Evolutionary conservation across 108 stramenopile genomes (phyloP).

Genomic region (Seminavis robusta): DNA sequence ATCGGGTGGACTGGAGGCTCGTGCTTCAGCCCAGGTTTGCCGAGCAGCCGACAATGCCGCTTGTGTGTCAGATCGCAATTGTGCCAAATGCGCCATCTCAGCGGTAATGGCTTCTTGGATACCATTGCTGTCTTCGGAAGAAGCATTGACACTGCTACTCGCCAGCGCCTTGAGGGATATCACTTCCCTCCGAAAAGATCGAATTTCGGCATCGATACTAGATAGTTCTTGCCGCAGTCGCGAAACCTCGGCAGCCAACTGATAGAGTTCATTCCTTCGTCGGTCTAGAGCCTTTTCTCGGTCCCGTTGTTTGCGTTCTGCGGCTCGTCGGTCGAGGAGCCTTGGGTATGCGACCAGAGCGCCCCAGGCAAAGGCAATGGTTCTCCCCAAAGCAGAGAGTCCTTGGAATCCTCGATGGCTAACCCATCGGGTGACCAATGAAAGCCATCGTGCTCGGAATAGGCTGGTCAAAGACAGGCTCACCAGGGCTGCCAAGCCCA

Average conservation of each 20-base stretch:
- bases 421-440: not conserved
- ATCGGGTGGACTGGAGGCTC: no score
- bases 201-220: slow-evolving; percentile 7
- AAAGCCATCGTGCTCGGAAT: not conserved
- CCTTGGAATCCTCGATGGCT: slow-evolving; percentile 11
- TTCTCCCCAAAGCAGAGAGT: slow-evolving; percentile 5
- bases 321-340: slow-evolving; percentile 7
- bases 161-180: slow-evolving; percentile 9
- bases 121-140: not conserved
- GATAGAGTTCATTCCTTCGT: not conserved
- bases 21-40: no score
- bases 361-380: slow-evolving; percentile 6
- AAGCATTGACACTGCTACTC: not conserved
- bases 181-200: slow-evolving; percentile 11
- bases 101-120: slow-evolving; percentile 5
- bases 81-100: slow-evolving; percentile 11
- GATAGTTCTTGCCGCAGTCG: slow-evolving; percentile 7
- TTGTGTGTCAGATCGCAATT: slow-evolving; percentile 5
- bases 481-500: not conserved
- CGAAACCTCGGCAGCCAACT: not conserved
- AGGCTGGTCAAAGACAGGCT: not conserved
- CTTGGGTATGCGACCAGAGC: slow-evolving; percentile 6
- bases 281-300: not conserved
- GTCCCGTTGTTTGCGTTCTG: not conserved
- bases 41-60: not conserved